Conservation (phyloP, 2,329 filamentous ascomycete genomes). For the Trichoderma sp. region DNA sequence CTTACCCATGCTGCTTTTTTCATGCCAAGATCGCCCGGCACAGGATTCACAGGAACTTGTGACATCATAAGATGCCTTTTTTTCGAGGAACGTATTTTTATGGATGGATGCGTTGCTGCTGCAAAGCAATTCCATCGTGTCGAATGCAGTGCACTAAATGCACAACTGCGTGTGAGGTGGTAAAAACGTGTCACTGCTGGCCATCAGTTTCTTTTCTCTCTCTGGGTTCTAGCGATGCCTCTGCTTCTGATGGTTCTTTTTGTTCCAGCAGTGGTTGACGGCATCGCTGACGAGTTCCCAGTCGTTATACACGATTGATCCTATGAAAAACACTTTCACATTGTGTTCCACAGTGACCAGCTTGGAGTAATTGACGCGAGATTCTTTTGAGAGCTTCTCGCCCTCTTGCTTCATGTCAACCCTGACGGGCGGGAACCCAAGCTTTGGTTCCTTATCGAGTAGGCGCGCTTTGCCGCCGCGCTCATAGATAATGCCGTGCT, state of each 20-base stretch:
- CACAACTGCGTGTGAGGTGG: conserved; percentile 18
- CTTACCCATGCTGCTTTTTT: not conserved
- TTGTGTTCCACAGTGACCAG: conserved; percentile 62
- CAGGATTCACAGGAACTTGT: conserved; percentile 32
- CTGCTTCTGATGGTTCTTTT: conserved; percentile 47
- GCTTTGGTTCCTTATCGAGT: conserved; percentile 49
- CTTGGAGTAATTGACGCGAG: conserved; percentile 63
- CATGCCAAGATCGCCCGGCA: conserved; percentile 8
- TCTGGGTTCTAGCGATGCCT: conserved; percentile 31
- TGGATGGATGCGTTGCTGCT: conserved; percentile 32
- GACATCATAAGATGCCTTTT: conserved; percentile 8
- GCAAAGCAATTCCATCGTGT: conserved; percentile 25
- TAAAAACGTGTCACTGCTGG: conserved; percentile 30
- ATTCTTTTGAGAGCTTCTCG: conserved; percentile 54
- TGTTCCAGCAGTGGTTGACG: conserved; percentile 55
- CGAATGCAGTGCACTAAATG: conserved; percentile 24
- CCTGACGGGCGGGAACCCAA: conserved; percentile 54
- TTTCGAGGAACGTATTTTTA: conserved; percentile 41
- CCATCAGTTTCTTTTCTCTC: not conserved
- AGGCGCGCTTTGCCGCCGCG: conserved; percentile 38
- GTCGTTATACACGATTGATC: conserved; percentile 48
- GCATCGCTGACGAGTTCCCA: conserved; percentile 49
- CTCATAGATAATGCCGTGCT: conserved; percentile 59
- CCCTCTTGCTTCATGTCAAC: conserved; percentile 48
- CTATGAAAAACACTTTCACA: conserved; percentile 60